Evolutionary conservation across 495 filamentous ascomycete genomes (phyloP).

Genomic region (Physcia stellaris): DNA sequence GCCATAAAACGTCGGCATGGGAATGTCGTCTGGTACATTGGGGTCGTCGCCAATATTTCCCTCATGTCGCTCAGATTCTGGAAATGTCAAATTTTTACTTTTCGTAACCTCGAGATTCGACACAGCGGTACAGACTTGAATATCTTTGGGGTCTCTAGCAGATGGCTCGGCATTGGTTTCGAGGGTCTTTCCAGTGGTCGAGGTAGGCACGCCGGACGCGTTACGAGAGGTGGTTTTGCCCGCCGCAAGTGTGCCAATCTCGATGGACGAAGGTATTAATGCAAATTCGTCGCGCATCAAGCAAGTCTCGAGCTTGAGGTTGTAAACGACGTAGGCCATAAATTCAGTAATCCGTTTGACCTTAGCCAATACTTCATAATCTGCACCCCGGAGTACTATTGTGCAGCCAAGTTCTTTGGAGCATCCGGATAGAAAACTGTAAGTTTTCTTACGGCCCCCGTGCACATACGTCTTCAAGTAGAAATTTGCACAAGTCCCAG

Average conservation of each 20-base stretch:
- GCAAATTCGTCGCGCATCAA: conserved; percentile 94
- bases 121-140: not conserved
- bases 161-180: not conserved
- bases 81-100: not conserved
- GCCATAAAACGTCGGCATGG: conserved; percentile 83
- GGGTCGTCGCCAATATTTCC: conserved; percentile 22
- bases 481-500: conserved; percentile 72
- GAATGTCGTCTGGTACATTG: conserved; percentile 68
- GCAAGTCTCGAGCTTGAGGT: conserved; percentile 88
- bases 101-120: not conserved
- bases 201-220: too few species aligned
- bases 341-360: conserved; percentile 96
- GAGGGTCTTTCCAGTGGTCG: not conserved
- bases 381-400: conserved; percentile 78
- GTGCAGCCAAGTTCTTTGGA: conserved; percentile 90
- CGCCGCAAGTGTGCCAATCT: conserved; percentile 15
- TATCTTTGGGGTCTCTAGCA: not conserved
- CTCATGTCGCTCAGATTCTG: not conserved
- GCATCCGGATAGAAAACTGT: conserved; percentile 88
- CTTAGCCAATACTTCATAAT: conserved; percentile 50
- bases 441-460: conserved; percentile 73
- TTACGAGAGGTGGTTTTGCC: not conserved
- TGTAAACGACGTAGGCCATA: conserved; percentile 98
- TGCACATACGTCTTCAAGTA: conserved; percentile 92
- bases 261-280: conserved; percentile 57